A percentile compares a stretch with the other conserved stretches of the same genome.
These are phyloP conservation scores for Tillandsia leiboldiana DNA, from an alignment of 176 grass and related monocot species.

Conservation along the genomic window DNA sequence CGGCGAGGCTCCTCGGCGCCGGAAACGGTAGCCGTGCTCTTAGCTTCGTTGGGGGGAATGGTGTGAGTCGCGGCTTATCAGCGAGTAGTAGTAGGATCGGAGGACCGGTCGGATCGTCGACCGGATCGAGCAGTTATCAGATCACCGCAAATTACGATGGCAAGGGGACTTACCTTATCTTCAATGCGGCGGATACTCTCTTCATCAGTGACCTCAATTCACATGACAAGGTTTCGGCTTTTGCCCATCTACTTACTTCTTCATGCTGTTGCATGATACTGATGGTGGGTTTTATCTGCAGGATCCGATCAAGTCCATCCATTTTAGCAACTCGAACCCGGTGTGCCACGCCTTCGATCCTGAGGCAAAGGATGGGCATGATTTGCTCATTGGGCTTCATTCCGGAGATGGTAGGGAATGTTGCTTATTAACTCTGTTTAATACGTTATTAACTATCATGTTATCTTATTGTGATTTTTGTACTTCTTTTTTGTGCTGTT, in stretches of 20 bases:
- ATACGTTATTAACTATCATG: conserved; percentile 12
- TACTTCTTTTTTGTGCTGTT: conserved; percentile 11
- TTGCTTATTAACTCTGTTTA: background rate
- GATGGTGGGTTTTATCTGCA: conserved; percentile 22
- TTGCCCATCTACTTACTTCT: conserved; percentile 2
- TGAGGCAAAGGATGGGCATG: conserved; percentile 81
- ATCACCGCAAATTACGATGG: conserved; percentile 53
- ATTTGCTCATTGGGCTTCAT: conserved; percentile 68
- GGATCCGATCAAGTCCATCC: conserved; percentile 83
- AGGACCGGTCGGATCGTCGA: conserved; percentile 37
- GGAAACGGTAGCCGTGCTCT: conserved; percentile 61
- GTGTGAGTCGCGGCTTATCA: conserved; percentile 28
- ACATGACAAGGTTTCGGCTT: conserved; percentile 57
- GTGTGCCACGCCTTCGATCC: conserved; percentile 90
- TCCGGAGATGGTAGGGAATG: conserved; percentile 66
- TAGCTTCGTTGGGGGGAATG: conserved; percentile 72
- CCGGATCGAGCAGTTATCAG: conserved; percentile 31
- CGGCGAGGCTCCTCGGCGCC: conserved; percentile 57
- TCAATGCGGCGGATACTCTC: conserved; percentile 61
- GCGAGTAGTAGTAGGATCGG: conserved; percentile 60
- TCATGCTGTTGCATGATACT: conserved; percentile 13
- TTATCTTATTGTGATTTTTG: background rate
- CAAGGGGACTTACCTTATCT: conserved; percentile 80
- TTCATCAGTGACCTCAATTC: conserved; percentile 95
- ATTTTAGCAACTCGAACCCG: conserved; percentile 75